These are phyloP conservation scores for Pyrus hybrid DNA, from an alignment of 331 rosid species.

Conservation along the genomic window DNA sequence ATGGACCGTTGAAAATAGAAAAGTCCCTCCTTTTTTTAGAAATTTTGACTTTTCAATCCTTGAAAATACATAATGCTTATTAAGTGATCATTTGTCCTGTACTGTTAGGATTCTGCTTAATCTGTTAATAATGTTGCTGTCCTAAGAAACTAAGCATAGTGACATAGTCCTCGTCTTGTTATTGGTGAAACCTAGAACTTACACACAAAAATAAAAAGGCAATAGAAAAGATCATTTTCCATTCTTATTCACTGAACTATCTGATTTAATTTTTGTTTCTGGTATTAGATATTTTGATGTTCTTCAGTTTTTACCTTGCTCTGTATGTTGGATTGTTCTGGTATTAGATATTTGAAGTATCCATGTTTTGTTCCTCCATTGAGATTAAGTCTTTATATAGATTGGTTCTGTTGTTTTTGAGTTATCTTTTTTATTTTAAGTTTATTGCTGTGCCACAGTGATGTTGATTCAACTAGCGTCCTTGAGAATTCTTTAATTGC, in stretches of 20 bases:
- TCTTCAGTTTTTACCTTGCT: neutral
- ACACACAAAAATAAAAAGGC: neutral
- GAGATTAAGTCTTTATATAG: neutral
- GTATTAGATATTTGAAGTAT: neutral
- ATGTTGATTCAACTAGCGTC: constrained; percentile 63
- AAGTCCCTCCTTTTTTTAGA: too few relatives aligned
- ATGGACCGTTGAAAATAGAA: too few relatives aligned
- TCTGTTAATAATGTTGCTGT: neutral
- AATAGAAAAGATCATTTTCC: neutral
- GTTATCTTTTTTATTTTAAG: too few relatives aligned
- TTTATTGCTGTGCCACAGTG: constrained; percentile 43
- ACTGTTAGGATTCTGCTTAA: neutral
- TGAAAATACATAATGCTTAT: neutral
- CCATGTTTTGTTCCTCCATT: neutral
- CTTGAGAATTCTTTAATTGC: constrained; percentile 93
- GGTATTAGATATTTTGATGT: neutral
- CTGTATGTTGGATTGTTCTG: neutral
- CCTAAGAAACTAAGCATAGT: neutral
- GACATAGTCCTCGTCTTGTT: neutral
- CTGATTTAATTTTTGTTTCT: neutral
- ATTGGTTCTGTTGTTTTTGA: too few relatives aligned
- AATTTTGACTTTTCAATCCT: neutral
- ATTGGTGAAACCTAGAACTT: neutral
- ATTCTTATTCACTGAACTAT: neutral
- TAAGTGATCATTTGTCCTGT: neutral